phyloP scores from a whole-genome alignment of 2,329 filamentous ascomycete species.

The Elsinoe batatas region DNA sequence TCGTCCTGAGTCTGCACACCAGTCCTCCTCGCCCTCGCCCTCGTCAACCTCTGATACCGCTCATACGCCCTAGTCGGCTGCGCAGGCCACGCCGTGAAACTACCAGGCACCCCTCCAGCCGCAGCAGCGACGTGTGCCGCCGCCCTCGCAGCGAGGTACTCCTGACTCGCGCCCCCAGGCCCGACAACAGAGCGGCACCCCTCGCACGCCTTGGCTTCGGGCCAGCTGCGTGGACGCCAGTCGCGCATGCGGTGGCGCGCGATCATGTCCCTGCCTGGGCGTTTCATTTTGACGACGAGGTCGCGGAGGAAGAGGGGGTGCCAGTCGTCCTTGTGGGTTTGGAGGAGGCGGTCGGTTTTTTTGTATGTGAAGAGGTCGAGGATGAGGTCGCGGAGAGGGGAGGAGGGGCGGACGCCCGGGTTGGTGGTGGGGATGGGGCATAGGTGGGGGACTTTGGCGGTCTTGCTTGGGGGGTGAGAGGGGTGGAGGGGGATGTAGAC shows the following conservation, averaged over 20 bases:
- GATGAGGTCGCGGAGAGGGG: constrained; percentile 33
- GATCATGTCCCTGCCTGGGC: constrained; percentile 34
- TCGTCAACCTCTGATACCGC: too few species aligned
- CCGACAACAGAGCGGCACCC: constrained; percentile 31
- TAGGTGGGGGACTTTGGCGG: neutral
- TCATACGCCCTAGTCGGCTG: neutral
- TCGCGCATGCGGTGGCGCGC: constrained; percentile 32
- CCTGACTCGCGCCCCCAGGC: constrained; percentile 26
- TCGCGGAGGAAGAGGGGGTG: constrained; percentile 40
- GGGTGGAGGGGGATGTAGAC: neutral
- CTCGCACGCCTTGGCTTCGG: constrained; percentile 28
- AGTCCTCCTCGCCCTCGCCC: too few species aligned
- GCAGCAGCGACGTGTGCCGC: neutral
- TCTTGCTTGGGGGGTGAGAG: neutral
- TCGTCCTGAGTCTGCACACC: too few species aligned
- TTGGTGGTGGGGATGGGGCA: constrained; percentile 28
- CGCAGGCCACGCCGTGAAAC: neutral
- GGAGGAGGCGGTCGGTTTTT: constrained; percentile 40
- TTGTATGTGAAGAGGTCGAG: constrained; percentile 44
- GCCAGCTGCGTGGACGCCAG: constrained; percentile 31
- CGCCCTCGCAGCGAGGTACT: neutral
- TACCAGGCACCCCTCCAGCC: too few species aligned
- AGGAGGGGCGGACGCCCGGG: constrained; percentile 27
- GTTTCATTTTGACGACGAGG: constrained; percentile 37
- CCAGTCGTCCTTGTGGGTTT: constrained; percentile 38